A percentile compares a stretch with the other conserved stretches of the same genome.
These are phyloP conservation scores for Silene conica DNA, from an alignment of 148 eudicot genomes.

Conservation along the genomic window DNA sequence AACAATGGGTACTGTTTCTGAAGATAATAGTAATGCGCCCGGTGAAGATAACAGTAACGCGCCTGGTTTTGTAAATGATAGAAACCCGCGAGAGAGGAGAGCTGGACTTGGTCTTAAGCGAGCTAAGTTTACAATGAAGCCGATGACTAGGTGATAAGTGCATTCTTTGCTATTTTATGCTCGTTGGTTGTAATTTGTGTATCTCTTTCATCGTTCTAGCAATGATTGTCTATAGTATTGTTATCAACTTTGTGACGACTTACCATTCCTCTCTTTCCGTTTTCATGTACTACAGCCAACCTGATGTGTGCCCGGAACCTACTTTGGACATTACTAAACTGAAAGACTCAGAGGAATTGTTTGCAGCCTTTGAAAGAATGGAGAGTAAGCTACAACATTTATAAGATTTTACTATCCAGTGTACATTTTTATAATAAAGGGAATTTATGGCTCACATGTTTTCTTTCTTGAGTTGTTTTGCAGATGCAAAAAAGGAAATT, in stretches of 20 bases:
- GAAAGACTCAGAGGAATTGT: slow-evolving; percentile 49
- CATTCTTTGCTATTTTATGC: background rate
- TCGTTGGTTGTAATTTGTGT: background rate
- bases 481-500: slow-evolving; percentile 59
- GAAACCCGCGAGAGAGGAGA: slow-evolving; percentile 41
- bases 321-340: slow-evolving; percentile 31
- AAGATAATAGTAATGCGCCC: slow-evolving; percentile 19
- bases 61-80: slow-evolving; percentile 19
- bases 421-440: background rate
- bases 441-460: background rate
- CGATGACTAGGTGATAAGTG: slow-evolving; percentile 38
- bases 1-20: slow-evolving; percentile 3
- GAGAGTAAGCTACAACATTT: slow-evolving; percentile 40
- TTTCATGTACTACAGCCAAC: slow-evolving; percentile 36
- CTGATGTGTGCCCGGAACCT: slow-evolving; percentile 29
- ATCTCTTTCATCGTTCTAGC: background rate
- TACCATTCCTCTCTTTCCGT: background rate
- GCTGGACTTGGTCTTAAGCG: slow-evolving; percentile 51
- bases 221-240: background rate
- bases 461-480: slow-evolving; percentile 19
- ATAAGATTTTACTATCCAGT: background rate
- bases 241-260: background rate
- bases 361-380: slow-evolving; percentile 41
- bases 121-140: slow-evolving; percentile 44
- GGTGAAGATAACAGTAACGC: slow-evolving; percentile 13